These are phyloP conservation scores for Biancaea sappan DNA, from an alignment of 306 rosid species.

Conservation along the genomic window DNA sequence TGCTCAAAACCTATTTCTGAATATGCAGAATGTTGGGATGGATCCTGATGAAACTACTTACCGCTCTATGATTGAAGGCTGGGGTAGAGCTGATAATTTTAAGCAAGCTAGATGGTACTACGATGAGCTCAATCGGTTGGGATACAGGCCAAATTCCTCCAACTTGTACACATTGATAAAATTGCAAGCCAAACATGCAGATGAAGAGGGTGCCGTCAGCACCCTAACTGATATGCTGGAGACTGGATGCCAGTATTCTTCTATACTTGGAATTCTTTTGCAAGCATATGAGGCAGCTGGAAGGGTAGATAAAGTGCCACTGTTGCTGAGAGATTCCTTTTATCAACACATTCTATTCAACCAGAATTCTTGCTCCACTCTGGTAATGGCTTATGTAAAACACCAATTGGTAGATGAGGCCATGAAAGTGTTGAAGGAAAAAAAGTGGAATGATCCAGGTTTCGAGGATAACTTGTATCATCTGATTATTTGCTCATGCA, in stretches of 20 bases:
- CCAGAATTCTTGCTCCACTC: slow-evolving; percentile 81
- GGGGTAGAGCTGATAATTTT: slow-evolving; percentile 82
- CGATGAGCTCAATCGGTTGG: slow-evolving; percentile 56
- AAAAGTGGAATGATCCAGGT: slow-evolving; percentile 66
- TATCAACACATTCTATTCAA: slow-evolving; percentile 66
- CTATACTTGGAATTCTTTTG: slow-evolving; percentile 65
- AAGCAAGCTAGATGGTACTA: slow-evolving; percentile 58
- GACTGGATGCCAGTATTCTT: slow-evolving; percentile 71
- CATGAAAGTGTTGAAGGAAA: slow-evolving; percentile 59
- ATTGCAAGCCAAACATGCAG: slow-evolving; percentile 72
- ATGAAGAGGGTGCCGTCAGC: slow-evolving; percentile 61
- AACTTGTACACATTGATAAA: slow-evolving; percentile 75
- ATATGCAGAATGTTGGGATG: slow-evolving; percentile 48
- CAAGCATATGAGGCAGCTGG: slow-evolving; percentile 76
- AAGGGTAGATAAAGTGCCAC: slow-evolving; percentile 64
- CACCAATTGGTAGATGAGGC: slow-evolving; percentile 74
- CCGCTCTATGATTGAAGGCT: slow-evolving; percentile 96
- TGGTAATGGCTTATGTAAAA: slow-evolving; percentile 86
- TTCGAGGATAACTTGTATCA: slow-evolving; percentile 85
- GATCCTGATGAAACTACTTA: slow-evolving; percentile 85
- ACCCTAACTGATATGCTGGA: slow-evolving; percentile 73
- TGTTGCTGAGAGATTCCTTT: slow-evolving; percentile 59
- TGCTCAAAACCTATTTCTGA: slow-evolving; percentile 65
- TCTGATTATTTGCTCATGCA: slow-evolving; percentile 84
- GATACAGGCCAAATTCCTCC: slow-evolving; percentile 73